These are phyloP conservation scores for Globisporangium okanoganense DNA, from an alignment of 352 stramenopile genomes.

Conservation along the genomic window DNA sequence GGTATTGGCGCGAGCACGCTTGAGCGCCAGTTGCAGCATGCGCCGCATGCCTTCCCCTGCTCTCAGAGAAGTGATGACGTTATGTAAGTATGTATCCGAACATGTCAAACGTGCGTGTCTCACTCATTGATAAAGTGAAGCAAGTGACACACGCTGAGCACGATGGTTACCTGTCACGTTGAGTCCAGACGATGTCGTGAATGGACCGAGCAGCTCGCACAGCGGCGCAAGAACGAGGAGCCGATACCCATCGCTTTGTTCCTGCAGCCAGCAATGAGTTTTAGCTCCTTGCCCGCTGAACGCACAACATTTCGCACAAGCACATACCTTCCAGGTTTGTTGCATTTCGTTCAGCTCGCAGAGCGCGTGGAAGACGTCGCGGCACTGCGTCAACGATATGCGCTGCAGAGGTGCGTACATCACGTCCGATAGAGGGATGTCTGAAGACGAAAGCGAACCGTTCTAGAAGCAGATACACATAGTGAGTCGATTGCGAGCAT, in stretches of 20 bases:
- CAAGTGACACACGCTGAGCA: background rate
- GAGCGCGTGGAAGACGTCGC: slow-evolving; percentile 32
- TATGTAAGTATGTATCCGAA: background rate
- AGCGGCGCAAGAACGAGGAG: slow-evolving; percentile 14
- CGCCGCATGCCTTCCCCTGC: slow-evolving; percentile 41
- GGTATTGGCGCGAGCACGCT: slow-evolving; percentile 27
- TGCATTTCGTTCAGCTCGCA: slow-evolving; percentile 27
- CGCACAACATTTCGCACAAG: slow-evolving; percentile 4
- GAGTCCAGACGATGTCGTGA: slow-evolving; percentile 8
- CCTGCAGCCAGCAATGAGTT: slow-evolving; percentile 14
- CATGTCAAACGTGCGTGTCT: background rate
- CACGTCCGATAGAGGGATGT: slow-evolving; percentile 5
- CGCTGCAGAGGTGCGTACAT: slow-evolving; percentile 22
- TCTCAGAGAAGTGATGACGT: background rate
- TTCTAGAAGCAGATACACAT: too few species aligned
- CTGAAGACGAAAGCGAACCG: slow-evolving; percentile 16
- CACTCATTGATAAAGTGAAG: background rate
- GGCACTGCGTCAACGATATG: slow-evolving; percentile 32
- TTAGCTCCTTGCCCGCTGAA: slow-evolving; percentile 6
- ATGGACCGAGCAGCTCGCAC: slow-evolving; percentile 16
- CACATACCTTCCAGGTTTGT: slow-evolving; percentile 24
- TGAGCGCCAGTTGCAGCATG: slow-evolving; percentile 52
- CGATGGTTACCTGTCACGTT: slow-evolving; percentile 10
- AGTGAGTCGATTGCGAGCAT: background rate
- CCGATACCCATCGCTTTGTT: slow-evolving; percentile 3